These are phyloP conservation scores for Malassezia japonica DNA, from an alignment of 1,284 basidiomycete genomes.

Conservation along the genomic window DNA sequence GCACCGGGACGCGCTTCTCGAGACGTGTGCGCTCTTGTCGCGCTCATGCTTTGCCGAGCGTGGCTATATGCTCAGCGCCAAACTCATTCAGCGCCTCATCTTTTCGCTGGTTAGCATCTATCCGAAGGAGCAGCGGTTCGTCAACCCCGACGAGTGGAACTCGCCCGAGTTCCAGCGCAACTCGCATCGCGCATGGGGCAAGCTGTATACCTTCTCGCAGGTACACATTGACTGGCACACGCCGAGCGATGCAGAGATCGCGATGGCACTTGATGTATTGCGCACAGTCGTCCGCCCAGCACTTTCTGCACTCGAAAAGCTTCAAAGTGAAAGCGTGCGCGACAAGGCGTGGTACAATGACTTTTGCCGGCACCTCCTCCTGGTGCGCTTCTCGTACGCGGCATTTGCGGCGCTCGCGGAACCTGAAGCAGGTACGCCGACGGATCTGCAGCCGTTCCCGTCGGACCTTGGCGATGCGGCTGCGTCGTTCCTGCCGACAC, in stretches of 20 bases:
- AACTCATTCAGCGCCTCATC: constrained; percentile 68
- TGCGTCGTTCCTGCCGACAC: constrained; percentile 57
- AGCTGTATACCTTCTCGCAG: constrained; percentile 67
- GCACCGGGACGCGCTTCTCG: constrained; percentile 62
- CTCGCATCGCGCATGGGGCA: constrained; percentile 74
- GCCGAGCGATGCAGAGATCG: constrained; percentile 65
- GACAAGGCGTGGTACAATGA: constrained; percentile 66
- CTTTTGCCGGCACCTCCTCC: constrained; percentile 68
- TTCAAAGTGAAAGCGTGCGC: constrained; percentile 3
- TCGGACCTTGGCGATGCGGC: constrained; percentile 57
- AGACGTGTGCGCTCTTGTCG: constrained; percentile 62
- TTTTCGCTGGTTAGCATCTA: constrained; percentile 70
- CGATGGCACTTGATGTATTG: constrained; percentile 69
- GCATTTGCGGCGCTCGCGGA: constrained; percentile 59
- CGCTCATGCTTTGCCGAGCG: constrained; percentile 79
- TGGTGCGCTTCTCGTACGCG: constrained; percentile 59
- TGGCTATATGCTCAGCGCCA: constrained; percentile 72
- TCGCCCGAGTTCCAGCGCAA: constrained; percentile 65
- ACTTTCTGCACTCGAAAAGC: constrained; percentile 46
- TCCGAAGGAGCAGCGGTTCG: constrained; percentile 68
- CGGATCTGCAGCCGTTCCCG: not conserved
- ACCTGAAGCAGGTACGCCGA: constrained; percentile 52
- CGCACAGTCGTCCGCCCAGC: constrained; percentile 62
- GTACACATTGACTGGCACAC: constrained; percentile 83
- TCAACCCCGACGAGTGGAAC: constrained; percentile 74